Percentiles rank a stretch among this genome's conserved stretches.
Conservation (phyloP, 768 basidiomycete genomes). For the Cytidiella melzeri region DNA sequence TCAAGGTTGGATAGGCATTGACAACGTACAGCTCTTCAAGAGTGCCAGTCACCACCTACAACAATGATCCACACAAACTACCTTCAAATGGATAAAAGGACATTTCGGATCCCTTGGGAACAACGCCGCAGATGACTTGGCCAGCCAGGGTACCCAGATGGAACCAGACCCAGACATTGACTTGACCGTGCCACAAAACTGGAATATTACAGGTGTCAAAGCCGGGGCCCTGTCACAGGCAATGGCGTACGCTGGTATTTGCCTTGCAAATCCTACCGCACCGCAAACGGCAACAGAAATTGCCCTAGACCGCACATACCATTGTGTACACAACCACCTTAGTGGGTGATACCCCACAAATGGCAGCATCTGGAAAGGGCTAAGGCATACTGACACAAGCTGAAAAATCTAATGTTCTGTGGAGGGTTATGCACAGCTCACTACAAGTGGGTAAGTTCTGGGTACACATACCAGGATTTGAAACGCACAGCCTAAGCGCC, state of each 20-base stretch:
- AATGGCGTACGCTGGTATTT: slow-evolving; percentile 13
- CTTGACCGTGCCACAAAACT: neutral
- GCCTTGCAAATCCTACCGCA: neutral
- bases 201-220: slow-evolving; percentile 13
- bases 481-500: too few relatives aligned
- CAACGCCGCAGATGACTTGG: slow-evolving; percentile 21
- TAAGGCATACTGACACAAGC: neutral
- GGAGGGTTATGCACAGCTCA: too few relatives aligned
- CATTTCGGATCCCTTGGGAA: slow-evolving; percentile 18
- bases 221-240: slow-evolving; percentile 13
- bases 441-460: slow-evolving; percentile 15
- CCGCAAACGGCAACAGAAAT: neutral
- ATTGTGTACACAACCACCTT: too few relatives aligned
- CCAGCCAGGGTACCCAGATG: slow-evolving; percentile 9
- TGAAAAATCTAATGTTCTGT: slow-evolving; percentile 4
- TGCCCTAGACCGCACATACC: neutral
- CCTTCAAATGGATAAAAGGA: slow-evolving; percentile 24
- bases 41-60: slow-evolving; percentile 5
- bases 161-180: neutral
- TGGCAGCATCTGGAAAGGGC: neutral
- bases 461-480: slow-evolving; percentile 3
- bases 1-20: slow-evolving; percentile 11
- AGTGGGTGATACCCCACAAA: neutral
- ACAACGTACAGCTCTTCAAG: slow-evolving; percentile 4
- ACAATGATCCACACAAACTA: slow-evolving; percentile 11